Conservation (phyloP, 192 early-diverging fungal species). For the Entomortierella parvispora region DNA sequence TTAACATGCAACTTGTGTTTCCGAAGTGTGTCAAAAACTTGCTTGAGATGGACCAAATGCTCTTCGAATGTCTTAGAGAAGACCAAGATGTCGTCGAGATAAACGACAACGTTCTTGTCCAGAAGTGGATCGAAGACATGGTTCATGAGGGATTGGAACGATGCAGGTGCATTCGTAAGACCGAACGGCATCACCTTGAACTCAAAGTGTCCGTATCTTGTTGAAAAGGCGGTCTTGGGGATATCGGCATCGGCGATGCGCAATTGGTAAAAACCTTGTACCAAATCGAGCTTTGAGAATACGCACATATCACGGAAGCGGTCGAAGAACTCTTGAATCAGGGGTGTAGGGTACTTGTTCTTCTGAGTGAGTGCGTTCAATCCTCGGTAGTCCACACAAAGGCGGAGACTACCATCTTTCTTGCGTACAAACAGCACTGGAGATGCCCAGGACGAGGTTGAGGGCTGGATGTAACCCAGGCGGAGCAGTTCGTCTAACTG, state of each 20-base stretch:
- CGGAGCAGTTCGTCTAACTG: no score
- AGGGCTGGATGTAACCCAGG: no score
- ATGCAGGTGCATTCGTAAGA: conserved; percentile 45
- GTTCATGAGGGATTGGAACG: conserved; percentile 58
- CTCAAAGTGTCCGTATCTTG: conserved; percentile 41
- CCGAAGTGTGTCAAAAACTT: conserved; percentile 24
- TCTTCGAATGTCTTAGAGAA: conserved; percentile 53
- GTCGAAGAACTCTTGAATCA: no score
- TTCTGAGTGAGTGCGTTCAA: no score
- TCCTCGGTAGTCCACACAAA: no score
- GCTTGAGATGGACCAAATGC: conserved; percentile 23
- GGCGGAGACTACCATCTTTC: no score
- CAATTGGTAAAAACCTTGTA: conserved; percentile 55
- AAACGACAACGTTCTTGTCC: conserved; percentile 28
- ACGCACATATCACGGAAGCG: no score
- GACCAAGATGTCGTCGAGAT: conserved; percentile 63
- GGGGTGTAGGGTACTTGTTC: no score
- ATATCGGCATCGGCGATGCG: conserved; percentile 46
- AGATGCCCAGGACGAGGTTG: no score
- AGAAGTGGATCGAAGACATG: conserved; percentile 27
- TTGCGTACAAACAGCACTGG: no score
- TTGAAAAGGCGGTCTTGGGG: conserved; percentile 52
- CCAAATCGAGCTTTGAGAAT: conserved; percentile 60
- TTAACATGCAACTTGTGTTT: conserved; percentile 16
- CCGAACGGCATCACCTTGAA: conserved; percentile 53